phyloP scores from a whole-genome alignment of 2,329 filamentous ascomycete genomes.

The Cadophora gregata region DNA sequence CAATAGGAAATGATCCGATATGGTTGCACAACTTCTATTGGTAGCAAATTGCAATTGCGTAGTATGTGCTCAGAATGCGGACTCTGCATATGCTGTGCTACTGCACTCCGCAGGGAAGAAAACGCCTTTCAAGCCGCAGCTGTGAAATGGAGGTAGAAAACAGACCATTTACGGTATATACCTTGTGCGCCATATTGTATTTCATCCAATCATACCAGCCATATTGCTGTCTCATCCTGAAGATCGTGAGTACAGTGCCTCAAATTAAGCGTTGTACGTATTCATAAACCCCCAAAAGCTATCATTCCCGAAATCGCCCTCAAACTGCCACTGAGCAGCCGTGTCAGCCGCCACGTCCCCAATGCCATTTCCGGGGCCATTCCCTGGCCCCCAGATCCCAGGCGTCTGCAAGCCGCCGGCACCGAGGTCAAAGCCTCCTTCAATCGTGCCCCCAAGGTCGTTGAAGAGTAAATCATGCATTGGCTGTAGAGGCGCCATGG shows the following conservation, averaged over 20 bases:
- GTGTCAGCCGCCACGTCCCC: background rate
- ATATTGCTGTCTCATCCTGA: too few species aligned
- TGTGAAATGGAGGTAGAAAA: background rate
- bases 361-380: conserved; percentile 13
- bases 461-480: conserved; percentile 64
- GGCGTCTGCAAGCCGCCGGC: conserved; percentile 18
- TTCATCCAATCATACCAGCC: background rate
- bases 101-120: background rate
- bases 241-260: too few species aligned
- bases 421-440: conserved; percentile 20
- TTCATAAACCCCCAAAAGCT: conserved; percentile 64
- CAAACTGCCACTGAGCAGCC: conserved; percentile 55
- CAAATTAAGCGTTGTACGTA: conserved; percentile 40
- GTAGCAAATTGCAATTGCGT: too few species aligned
- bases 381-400: conserved; percentile 9
- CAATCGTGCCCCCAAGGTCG: conserved; percentile 48
- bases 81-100: too few species aligned
- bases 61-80: too few species aligned
- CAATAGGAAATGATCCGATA: background rate
- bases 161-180: background rate
- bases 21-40: background rate
- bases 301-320: conserved; percentile 59
- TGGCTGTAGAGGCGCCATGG: conserved; percentile 61
- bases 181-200: background rate
- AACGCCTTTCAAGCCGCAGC: background rate